A percentile compares a stretch with the other conserved stretches of the same genome.
Conservation (phyloP, 2,329 filamentous ascomycete genomes). For the Scedosporium boydii region DNA sequence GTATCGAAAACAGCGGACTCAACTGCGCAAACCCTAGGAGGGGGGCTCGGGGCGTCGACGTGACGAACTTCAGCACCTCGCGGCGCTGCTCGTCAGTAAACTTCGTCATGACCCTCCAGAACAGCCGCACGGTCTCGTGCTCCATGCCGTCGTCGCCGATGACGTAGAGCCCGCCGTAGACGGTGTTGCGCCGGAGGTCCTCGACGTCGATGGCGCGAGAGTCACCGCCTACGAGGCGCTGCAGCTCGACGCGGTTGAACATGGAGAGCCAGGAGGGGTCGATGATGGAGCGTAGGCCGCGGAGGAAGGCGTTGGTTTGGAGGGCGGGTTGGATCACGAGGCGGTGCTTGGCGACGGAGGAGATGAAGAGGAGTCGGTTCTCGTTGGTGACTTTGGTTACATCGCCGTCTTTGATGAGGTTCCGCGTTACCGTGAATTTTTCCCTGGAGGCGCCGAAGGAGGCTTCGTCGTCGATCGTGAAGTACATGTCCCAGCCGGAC, state of each 20-base stretch:
- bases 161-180: slow-evolving; percentile 78
- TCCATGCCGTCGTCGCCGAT: slow-evolving; percentile 84
- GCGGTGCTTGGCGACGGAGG: slow-evolving; percentile 79
- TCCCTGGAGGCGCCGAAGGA: slow-evolving; percentile 34
- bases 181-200: slow-evolving; percentile 74
- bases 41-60: slow-evolving; percentile 82
- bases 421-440: slow-evolving; percentile 51
- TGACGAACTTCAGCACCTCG: slow-evolving; percentile 91
- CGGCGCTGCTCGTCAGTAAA: slow-evolving; percentile 69
- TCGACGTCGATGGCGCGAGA: slow-evolving; percentile 76
- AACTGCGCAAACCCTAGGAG: slow-evolving; percentile 81
- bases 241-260: slow-evolving; percentile 95
- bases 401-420: slow-evolving; percentile 68
- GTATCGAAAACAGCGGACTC: slow-evolving; percentile 78
- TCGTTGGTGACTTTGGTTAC: slow-evolving; percentile 77
- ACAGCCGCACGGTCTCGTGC: slow-evolving; percentile 75
- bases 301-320: slow-evolving; percentile 84
- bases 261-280: slow-evolving; percentile 90
- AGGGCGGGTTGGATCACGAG: slow-evolving; percentile 67
- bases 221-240: slow-evolving; percentile 86
- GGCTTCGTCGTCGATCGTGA: slow-evolving; percentile 71
- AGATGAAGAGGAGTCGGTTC: slow-evolving; percentile 90
- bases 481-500: slow-evolving; percentile 61
- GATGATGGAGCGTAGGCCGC: slow-evolving; percentile 78
- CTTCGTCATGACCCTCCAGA: slow-evolving; percentile 80